Conservation (phyloP, 768 basidiomycete species). For the Phylloporus rhodoxanthus region DNA sequence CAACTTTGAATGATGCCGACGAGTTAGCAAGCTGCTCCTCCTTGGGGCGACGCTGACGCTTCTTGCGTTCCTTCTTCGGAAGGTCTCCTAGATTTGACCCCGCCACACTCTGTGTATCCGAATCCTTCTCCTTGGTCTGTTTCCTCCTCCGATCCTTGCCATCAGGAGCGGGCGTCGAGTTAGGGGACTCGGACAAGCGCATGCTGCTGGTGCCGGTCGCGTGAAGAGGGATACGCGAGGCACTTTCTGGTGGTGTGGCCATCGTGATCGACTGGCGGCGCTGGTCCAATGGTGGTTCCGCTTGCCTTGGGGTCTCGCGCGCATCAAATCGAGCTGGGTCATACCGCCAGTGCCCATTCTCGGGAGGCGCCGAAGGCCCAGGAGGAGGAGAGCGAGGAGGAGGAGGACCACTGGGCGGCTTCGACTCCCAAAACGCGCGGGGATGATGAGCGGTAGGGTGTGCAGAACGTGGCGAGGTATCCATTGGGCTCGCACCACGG, state of each 20-base stretch:
- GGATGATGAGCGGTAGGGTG: slow-evolving; percentile 35
- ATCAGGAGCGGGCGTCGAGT: slow-evolving; percentile 37
- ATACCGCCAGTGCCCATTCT: slow-evolving; percentile 49
- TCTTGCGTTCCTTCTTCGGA: slow-evolving; percentile 55
- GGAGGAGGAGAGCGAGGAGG: slow-evolving; percentile 31
- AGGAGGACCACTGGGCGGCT: slow-evolving; percentile 36
- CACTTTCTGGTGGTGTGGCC: slow-evolving; percentile 43
- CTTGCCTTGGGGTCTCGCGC: slow-evolving; percentile 37
- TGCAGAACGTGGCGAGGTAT: slow-evolving; percentile 54
- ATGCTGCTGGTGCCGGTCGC: slow-evolving; percentile 25
- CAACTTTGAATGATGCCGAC: slow-evolving; percentile 31
- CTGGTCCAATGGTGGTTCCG: slow-evolving; percentile 29
- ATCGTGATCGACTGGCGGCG: slow-evolving; percentile 35
- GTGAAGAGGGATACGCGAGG: slow-evolving; percentile 26
- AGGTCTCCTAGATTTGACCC: slow-evolving; percentile 33
- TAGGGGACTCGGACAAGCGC: slow-evolving; percentile 60
- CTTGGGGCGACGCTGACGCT: slow-evolving; percentile 39
- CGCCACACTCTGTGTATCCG: slow-evolving; percentile 30
- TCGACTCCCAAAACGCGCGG: slow-evolving; percentile 57
- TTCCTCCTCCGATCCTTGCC: slow-evolving; percentile 43
- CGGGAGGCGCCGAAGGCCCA: slow-evolving; percentile 35
- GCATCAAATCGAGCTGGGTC: slow-evolving; percentile 53
- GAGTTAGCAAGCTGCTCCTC: slow-evolving; percentile 36
- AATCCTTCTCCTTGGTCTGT: slow-evolving; percentile 46
- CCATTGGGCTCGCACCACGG: slow-evolving; percentile 46